Conservation (phyloP, 331 rosid species). For the Telfairia occidentalis region DNA sequence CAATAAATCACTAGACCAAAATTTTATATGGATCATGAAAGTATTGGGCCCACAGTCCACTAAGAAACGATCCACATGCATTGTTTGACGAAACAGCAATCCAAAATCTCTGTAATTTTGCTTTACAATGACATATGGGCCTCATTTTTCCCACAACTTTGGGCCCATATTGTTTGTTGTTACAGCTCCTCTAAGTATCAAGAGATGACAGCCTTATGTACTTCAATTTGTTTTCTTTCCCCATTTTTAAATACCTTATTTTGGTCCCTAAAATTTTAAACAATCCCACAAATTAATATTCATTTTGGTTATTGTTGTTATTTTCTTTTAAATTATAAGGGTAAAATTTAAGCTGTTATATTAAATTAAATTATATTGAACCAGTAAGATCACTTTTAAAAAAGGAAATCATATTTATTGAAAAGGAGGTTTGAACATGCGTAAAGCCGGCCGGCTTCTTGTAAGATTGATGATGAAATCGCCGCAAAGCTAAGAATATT, state of each 20-base stretch:
- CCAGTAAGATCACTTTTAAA: neutral
- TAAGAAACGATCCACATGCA: conserved; percentile 1
- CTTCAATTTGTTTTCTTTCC: neutral
- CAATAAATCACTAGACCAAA: neutral
- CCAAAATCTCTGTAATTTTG: neutral
- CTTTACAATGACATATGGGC: conserved; percentile 10
- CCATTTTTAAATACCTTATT: neutral
- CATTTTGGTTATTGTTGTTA: neutral
- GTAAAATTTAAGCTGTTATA: neutral
- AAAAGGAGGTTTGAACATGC: neutral
- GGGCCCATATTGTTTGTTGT: conserved; percentile 8
- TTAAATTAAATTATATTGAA: neutral
- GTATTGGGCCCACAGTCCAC: conserved; percentile 5
- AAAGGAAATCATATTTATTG: neutral
- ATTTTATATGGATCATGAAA: neutral
- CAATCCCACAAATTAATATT: neutral
- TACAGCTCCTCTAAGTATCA: neutral
- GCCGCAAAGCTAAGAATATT: conserved; percentile 1
- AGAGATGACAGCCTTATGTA: neutral
- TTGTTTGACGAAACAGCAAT: neutral
- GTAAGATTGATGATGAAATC: neutral
- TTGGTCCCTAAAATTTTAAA: neutral
- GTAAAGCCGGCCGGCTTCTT: neutral
- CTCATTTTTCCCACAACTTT: conserved; percentile 7
- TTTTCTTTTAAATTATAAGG: neutral